These are phyloP conservation scores for Claviceps pazoutovae DNA, from an alignment of 2,329 filamentous ascomycete genomes.

Conservation along the genomic window DNA sequence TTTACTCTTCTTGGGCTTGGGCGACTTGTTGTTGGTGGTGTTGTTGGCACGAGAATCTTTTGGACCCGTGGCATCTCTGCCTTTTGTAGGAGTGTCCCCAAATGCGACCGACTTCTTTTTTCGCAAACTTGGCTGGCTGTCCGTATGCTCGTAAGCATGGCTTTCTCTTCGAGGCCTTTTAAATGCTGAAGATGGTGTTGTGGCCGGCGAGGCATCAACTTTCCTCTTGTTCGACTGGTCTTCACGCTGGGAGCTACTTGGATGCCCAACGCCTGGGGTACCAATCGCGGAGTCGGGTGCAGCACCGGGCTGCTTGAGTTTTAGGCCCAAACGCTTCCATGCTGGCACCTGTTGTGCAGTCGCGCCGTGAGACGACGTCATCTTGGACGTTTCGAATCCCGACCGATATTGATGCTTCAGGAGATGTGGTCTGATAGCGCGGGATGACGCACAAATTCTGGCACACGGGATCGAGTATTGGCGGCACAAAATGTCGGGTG, in stretches of 20 bases:
- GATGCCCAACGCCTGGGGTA: constrained; percentile 23
- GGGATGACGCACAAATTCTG: neutral
- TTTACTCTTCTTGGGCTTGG: constrained; percentile 22
- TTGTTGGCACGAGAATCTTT: constrained; percentile 4
- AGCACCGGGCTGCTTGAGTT: constrained; percentile 35
- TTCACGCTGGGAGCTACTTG: constrained; percentile 19
- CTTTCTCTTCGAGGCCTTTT: constrained; percentile 23
- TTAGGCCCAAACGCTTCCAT: constrained; percentile 50
- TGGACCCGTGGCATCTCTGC: constrained; percentile 10
- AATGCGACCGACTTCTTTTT: constrained; percentile 37
- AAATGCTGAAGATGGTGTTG: constrained; percentile 16
- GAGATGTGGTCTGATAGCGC: neutral
- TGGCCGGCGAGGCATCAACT: constrained; percentile 20
- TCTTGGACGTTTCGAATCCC: constrained; percentile 13
- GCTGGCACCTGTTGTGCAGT: constrained; percentile 36
- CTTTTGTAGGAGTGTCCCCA: constrained; percentile 27
- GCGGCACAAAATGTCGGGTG: neutral
- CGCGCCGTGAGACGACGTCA: constrained; percentile 30
- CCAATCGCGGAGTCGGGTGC: constrained; percentile 18
- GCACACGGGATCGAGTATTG: neutral
- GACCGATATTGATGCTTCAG: constrained; percentile 5
- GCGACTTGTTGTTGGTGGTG: constrained; percentile 15
- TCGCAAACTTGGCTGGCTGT: constrained; percentile 18
- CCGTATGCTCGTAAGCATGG: constrained; percentile 7
- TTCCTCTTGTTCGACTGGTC: constrained; percentile 25